Evolutionary conservation across 177 flowering plant genomes (phyloP).

Genomic region (Tripterygium wilfordii): DNA sequence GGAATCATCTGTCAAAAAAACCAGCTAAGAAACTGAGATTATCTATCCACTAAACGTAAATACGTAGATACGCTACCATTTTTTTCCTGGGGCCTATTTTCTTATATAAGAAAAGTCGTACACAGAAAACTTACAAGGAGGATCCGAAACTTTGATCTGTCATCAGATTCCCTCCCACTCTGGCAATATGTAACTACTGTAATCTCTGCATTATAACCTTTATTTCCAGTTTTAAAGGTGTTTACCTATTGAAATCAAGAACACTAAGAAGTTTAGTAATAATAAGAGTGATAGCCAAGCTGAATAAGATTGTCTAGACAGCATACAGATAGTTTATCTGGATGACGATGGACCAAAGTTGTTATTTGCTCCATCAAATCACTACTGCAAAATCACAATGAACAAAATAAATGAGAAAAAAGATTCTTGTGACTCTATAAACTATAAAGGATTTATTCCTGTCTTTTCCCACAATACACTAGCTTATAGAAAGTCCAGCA

Average conservation of each 20-base stretch:
- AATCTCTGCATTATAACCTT: slow-evolving; percentile 69
- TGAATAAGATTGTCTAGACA: no score
- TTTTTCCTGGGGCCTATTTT: no score
- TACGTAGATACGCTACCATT: neutral
- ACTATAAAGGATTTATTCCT: no score
- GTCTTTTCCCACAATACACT: no score
- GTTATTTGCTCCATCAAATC: slow-evolving; percentile 60
- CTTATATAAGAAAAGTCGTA: slow-evolving; percentile 1
- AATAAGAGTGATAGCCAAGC: no score
- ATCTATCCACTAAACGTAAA: slow-evolving; percentile 18
- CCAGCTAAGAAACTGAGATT: slow-evolving; percentile 60
- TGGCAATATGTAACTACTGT: slow-evolving; percentile 70
- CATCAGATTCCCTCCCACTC: slow-evolving; percentile 34
- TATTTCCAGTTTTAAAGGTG: slow-evolving; percentile 48
- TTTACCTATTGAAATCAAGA: slow-evolving; percentile 44
- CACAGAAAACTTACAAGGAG: slow-evolving; percentile 71
- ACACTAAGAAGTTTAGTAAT: slow-evolving; percentile 5
- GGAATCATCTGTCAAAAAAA: slow-evolving; percentile 96
- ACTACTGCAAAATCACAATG: slow-evolving; percentile 41
- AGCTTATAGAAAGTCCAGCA: no score
- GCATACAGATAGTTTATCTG: slow-evolving; percentile 61
- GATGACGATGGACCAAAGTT: slow-evolving; percentile 74
- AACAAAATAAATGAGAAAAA: no score
- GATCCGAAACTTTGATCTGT: slow-evolving; percentile 68
- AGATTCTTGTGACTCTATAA: no score